phyloP scores from a whole-genome alignment of 75 land plant species.

The Cupressus sempervirens region DNA sequence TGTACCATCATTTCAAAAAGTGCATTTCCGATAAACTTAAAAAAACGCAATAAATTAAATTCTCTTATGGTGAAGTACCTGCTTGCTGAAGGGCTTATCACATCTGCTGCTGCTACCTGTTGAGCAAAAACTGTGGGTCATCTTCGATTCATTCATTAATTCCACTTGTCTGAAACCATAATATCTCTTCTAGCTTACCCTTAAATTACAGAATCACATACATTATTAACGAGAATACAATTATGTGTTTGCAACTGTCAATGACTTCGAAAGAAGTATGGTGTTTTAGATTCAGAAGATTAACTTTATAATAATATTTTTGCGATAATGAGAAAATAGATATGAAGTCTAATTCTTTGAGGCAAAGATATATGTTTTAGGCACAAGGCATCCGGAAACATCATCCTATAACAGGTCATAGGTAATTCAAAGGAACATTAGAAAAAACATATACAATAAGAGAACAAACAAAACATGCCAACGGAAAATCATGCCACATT shows the following conservation, averaged over 20 bases:
- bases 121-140: neutral
- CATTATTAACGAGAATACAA: neutral
- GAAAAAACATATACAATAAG: too few species aligned
- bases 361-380: neutral
- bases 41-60: neutral
- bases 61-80: neutral
- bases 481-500: neutral
- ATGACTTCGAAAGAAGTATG: neutral
- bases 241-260: neutral
- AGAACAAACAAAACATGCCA: neutral
- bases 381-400: neutral
- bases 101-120: neutral
- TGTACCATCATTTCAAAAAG: neutral
- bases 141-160: neutral
- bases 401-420: neutral
- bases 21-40: too few species aligned
- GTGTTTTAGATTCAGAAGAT: neutral
- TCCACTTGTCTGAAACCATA: neutral
- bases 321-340: neutral
- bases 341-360: neutral
- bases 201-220: neutral
- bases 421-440: too few species aligned
- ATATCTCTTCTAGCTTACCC: neutral
- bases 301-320: neutral
- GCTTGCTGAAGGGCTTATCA: constrained; percentile 8